These are phyloP conservation scores for Immersiporthe knoxdaviesiana DNA, from an alignment of 2,329 filamentous ascomycete species.

Conservation along the genomic window DNA sequence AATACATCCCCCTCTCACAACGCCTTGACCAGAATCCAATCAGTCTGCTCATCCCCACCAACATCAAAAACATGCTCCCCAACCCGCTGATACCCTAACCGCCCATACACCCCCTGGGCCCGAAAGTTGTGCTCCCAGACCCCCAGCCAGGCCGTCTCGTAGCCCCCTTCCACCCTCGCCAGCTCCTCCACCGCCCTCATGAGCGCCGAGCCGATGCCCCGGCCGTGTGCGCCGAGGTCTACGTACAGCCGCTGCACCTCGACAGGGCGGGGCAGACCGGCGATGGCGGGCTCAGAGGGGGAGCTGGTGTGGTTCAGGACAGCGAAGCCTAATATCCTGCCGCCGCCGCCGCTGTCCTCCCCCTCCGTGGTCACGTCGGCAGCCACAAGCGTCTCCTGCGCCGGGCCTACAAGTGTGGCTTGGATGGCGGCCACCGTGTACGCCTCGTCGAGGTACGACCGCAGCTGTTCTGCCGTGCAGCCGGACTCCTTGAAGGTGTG, in stretches of 20 bases:
- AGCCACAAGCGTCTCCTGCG: conserved; percentile 37
- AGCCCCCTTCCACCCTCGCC: conserved; percentile 40
- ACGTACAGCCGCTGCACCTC: conserved; percentile 52
- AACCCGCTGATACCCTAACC: conserved; percentile 44
- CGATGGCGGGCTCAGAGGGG: conserved; percentile 39
- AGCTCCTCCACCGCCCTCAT: conserved; percentile 37
- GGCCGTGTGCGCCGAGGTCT: conserved; percentile 39
- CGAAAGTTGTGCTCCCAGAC: conserved; percentile 51
- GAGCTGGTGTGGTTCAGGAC: conserved; percentile 41
- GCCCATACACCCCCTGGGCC: conserved; percentile 45
- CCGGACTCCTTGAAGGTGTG: conserved; percentile 46
- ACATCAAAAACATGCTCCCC: conserved; percentile 48
- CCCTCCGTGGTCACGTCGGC: conserved; percentile 30
- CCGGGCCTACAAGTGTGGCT: conserved; percentile 34
- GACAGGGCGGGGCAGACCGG: conserved; percentile 38
- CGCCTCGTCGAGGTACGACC: conserved; percentile 42
- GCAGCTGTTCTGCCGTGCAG: conserved; percentile 42
- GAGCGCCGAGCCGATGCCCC: conserved; percentile 44
- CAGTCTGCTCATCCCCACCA: conserved; percentile 46
- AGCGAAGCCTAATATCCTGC: conserved; percentile 44
- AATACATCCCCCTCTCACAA: conserved; percentile 24
- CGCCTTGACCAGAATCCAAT: conserved; percentile 42
- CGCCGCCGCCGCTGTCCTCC: no score
- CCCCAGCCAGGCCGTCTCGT: conserved; percentile 48
- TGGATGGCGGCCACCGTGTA: conserved; percentile 39